These are phyloP conservation scores for Tephrocybe sp. DNA, from an alignment of 768 basidiomycete species.

Conservation along the genomic window DNA sequence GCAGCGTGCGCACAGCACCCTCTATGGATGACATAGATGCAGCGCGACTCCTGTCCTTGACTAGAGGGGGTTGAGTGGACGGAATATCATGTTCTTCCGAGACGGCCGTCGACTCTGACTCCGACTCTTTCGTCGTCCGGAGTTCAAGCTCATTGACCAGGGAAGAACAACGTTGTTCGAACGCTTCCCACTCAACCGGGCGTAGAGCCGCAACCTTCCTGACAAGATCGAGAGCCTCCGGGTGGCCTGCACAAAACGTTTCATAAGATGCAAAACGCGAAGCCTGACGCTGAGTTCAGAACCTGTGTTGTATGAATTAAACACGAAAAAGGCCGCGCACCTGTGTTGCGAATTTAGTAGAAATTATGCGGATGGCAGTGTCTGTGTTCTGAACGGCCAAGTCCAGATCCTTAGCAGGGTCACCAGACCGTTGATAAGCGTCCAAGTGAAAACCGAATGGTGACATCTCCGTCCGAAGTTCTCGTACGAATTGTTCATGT, in stretches of 20 bases:
- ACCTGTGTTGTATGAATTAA: slow-evolving; percentile 1
- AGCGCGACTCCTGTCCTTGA: slow-evolving; percentile 37
- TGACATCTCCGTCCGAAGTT: slow-evolving; percentile 48
- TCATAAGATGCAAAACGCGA: slow-evolving; percentile 78
- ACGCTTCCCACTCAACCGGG: slow-evolving; percentile 78
- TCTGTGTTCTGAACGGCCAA: slow-evolving; percentile 35
- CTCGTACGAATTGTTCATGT: slow-evolving; percentile 66
- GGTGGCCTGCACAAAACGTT: slow-evolving; percentile 84
- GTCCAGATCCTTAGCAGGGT: slow-evolving; percentile 15
- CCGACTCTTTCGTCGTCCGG: slow-evolving; percentile 16
- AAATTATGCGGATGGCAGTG: slow-evolving; percentile 47
- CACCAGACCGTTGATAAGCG: slow-evolving; percentile 17
- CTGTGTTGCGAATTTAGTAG: slow-evolving; percentile 58
- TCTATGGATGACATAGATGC: slow-evolving; percentile 56
- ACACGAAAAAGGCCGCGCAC: slow-evolving; percentile 32
- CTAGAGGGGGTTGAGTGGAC: slow-evolving; percentile 9
- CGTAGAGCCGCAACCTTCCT: slow-evolving; percentile 64
- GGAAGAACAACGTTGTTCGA: slow-evolving; percentile 74
- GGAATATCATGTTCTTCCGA: slow-evolving; percentile 17
- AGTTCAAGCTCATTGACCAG: slow-evolving; percentile 43
- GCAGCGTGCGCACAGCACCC: slow-evolving; percentile 37
- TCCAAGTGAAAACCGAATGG: slow-evolving; percentile 52
- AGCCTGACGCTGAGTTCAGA: slow-evolving; percentile 45
- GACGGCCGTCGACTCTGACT: slow-evolving; percentile 22
- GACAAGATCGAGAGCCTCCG: slow-evolving; percentile 75